phyloP scores from a whole-genome alignment of 2,329 filamentous ascomycete species.

The Stagonosporopsis vannaccii region DNA sequence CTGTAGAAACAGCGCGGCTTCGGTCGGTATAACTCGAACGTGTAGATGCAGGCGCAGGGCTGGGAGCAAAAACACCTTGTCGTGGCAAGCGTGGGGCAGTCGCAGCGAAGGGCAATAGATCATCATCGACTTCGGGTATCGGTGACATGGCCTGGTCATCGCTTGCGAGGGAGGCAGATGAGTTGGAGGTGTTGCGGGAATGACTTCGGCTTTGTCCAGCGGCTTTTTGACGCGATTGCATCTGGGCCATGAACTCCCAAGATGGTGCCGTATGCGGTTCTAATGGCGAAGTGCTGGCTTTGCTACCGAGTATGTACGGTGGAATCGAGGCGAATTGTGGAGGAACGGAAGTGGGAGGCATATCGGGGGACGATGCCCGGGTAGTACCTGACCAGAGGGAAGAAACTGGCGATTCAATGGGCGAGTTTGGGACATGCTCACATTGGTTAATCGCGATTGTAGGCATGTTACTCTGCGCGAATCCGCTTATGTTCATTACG shows the following conservation, averaged over 20 bases:
- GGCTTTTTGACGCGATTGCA: constrained; percentile 3
- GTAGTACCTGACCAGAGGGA: constrained; percentile 49
- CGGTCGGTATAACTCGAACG: constrained; percentile 43
- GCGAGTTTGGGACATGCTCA: constrained; percentile 42
- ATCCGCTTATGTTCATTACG: constrained; percentile 13
- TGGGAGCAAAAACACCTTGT: constrained; percentile 42
- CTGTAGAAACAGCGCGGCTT: constrained; percentile 42
- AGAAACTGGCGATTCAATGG: constrained; percentile 45
- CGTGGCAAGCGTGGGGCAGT: constrained; percentile 36
- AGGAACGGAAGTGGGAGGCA: constrained; percentile 39
- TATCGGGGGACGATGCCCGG: constrained; percentile 45
- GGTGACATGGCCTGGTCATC: constrained; percentile 41
- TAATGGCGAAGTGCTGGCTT: constrained; percentile 33
- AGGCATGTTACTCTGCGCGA: constrained; percentile 39
- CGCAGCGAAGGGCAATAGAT: constrained; percentile 37
- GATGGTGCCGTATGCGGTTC: constrained; percentile 42
- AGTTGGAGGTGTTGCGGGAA: constrained; percentile 44
- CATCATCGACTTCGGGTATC: constrained; percentile 40
- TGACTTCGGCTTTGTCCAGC: constrained; percentile 34
- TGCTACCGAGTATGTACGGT: constrained; percentile 24
- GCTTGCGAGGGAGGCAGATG: constrained; percentile 38
- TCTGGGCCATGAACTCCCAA: constrained; percentile 47
- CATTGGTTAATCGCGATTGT: constrained; percentile 49
- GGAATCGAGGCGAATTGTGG: constrained; percentile 28
- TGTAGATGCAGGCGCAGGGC: constrained; percentile 34